These are phyloP conservation scores for Westerdykella aurantiaca DNA, from an alignment of 2,329 filamentous ascomycete species.

Conservation along the genomic window DNA sequence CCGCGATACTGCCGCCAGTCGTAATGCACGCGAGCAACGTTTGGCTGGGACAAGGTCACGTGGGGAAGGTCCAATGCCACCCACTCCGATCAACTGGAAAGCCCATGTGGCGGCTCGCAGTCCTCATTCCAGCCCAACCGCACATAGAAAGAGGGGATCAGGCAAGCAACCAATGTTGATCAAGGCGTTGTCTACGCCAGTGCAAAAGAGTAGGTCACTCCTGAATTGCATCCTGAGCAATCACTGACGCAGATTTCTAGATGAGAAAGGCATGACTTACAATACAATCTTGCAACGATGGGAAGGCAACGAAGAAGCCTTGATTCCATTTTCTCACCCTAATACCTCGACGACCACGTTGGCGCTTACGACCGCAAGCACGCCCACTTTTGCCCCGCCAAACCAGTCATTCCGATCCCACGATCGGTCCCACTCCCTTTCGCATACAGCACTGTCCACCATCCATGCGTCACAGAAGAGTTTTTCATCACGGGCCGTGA, in stretches of 20 bases:
- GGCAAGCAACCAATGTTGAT: conserved; percentile 82
- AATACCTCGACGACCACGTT: conserved; percentile 45
- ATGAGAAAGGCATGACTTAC: conserved; percentile 92
- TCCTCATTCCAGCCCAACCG: conserved; percentile 46
- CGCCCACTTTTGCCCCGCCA: conserved; percentile 35
- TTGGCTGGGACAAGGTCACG: conserved; percentile 43
- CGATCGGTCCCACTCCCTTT: conserved; percentile 34
- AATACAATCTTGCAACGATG: conserved; percentile 81
- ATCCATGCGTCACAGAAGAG: conserved; percentile 37
- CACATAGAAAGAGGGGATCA: conserved; percentile 44
- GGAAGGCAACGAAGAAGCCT: conserved; percentile 91
- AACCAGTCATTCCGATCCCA: conserved; percentile 27
- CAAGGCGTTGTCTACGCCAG: conserved; percentile 70
- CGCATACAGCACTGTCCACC: conserved; percentile 39
- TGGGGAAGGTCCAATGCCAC: conserved; percentile 46
- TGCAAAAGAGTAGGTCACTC: conserved; percentile 66
- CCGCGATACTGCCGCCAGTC: conserved; percentile 60
- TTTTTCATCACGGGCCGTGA: conserved; percentile 32
- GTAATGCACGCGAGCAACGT: conserved; percentile 58
- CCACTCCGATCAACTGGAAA: conserved; percentile 56
- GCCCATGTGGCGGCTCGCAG: conserved; percentile 48
- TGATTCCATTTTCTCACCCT: conserved; percentile 62
- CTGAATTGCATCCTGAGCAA: conserved; percentile 1
- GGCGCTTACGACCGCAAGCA: conserved; percentile 36
- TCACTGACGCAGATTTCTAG: conserved; percentile 41